These are phyloP conservation scores for Ceratobasidium sp. DNA, from an alignment of 1,284 basidiomycete genomes.

Conservation along the genomic window DNA sequence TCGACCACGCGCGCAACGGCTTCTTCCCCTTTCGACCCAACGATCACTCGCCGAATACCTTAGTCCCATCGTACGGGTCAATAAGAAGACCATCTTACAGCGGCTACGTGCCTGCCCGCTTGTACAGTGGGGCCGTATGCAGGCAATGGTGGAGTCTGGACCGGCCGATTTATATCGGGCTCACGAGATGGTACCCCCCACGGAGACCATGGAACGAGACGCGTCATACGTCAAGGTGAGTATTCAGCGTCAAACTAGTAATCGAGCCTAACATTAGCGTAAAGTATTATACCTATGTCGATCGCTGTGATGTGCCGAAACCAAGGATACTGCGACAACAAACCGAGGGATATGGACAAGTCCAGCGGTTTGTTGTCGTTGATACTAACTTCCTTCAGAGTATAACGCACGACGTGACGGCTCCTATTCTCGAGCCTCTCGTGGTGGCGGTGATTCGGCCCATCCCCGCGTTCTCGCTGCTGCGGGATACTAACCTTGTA, in stretches of 20 bases:
- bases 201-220: not conserved
- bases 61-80: not conserved
- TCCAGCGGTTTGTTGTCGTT: not conserved
- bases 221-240: slow-evolving; percentile 20
- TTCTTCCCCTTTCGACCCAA: slow-evolving; percentile 49
- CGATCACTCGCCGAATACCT: slow-evolving; percentile 17
- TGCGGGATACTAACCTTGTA: slow-evolving; percentile 34
- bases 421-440: slow-evolving; percentile 35
- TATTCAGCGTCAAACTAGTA: not conserved
- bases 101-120: not conserved
- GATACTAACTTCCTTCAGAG: slow-evolving; percentile 5
- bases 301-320: not conserved
- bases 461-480: slow-evolving; percentile 32
- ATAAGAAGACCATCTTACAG: not conserved
- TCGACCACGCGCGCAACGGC: not conserved
- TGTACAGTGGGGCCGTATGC: slow-evolving; percentile 14
- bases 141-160: not conserved
- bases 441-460: slow-evolving; percentile 51
- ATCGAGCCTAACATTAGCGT: not conserved
- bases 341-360: slow-evolving; percentile 13
- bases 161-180: not conserved
- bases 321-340: not conserved
- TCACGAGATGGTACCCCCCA: not conserved
- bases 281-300: not conserved
- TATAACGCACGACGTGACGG: not conserved